Conservation (phyloP, 768 basidiomycete species). For the Suillus weaverae region DNA sequence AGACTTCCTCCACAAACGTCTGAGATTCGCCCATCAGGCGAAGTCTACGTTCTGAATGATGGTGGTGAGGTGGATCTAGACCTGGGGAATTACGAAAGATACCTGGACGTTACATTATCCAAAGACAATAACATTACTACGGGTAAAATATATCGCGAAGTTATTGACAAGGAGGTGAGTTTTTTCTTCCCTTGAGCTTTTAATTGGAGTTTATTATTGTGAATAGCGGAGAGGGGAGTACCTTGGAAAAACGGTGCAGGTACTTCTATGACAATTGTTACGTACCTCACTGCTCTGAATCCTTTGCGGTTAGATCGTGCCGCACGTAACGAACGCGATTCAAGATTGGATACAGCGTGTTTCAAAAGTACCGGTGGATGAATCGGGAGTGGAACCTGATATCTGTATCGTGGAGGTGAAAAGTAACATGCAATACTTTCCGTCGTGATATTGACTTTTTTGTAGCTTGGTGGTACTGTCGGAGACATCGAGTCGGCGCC, state of each 20-base stretch:
- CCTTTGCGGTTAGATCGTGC: slow-evolving; percentile 66
- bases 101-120: slow-evolving; percentile 90
- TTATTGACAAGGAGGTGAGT: slow-evolving; percentile 94
- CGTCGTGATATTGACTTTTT: slow-evolving; percentile 5
- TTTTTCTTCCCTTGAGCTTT: slow-evolving; percentile 1
- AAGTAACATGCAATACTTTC: neutral
- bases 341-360: slow-evolving; percentile 99
- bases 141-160: slow-evolving; percentile 95
- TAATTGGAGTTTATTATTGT: slow-evolving; percentile 13
- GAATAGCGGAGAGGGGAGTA: slow-evolving; percentile 78
- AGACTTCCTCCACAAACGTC: slow-evolving; percentile 10
- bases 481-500: slow-evolving; percentile 99
- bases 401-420: slow-evolving; percentile 95
- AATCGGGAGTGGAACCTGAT: slow-evolving; percentile 89
- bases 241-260: slow-evolving; percentile 96
- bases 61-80: slow-evolving; percentile 98
- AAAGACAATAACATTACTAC: slow-evolving; percentile 98
- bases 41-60: slow-evolving; percentile 97
- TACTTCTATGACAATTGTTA: slow-evolving; percentile 30
- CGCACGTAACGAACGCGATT: slow-evolving; percentile 94
- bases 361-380: slow-evolving; percentile 91
- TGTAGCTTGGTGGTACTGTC: slow-evolving; percentile 95
- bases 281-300: slow-evolving; percentile 11
- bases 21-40: slow-evolving; percentile 54
- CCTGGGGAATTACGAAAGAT: slow-evolving; percentile 97